Base-by-base conservation (phyloP, 1,284 basidiomycete genomes). In the Mycena citricolor region DNA sequence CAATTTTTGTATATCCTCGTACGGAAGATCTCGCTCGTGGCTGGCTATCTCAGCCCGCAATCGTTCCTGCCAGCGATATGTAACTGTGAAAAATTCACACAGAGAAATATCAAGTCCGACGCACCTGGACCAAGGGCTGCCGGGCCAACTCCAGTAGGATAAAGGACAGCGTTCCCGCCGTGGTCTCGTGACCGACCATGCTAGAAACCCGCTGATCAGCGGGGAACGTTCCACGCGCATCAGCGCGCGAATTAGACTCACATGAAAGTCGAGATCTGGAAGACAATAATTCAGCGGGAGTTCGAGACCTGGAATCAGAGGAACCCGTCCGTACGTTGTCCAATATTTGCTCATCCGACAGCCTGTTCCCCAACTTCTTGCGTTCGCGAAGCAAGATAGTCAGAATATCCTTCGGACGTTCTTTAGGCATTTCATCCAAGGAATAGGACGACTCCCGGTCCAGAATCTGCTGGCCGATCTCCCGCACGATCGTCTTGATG, bases 161-260 rank as follows among this genome's bases (percentile, higher is more conserved):
- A 47, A 62, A 73, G 19, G 60, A 59, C 10, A 68, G 52, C 8
- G 65, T 60, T 3, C 59, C 62, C 2, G 67, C 61, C 2, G 68
- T 73, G 13, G 71, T 69, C 40, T 69, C 67, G 49, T 66, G 63
- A 4, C 67, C 67, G 10, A 63, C 65, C 38, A 67, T 57, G 2
- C 55, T 57, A n/a, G 17, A 16, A 30, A 32, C 32, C 12, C 22
- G 23, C 17, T 28, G 39, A 32, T 35, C 28, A 28, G 24, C 20
- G 42, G 17, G 29, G 20, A n/a, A 42, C n/a, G 25, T 36, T 12
- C 16, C 8, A 34, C 8, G 16, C 13, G 6, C 5, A 13, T 26
- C 28, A 25, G 19, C 16, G 8, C 39, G 3, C 8, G 21, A 29
- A 26, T 19, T 8, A 14, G 12, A 51, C 61, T n/a, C 45, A 60